Conservation (phyloP, 331 rosid genomes). For the Ulmus americana region DNA sequence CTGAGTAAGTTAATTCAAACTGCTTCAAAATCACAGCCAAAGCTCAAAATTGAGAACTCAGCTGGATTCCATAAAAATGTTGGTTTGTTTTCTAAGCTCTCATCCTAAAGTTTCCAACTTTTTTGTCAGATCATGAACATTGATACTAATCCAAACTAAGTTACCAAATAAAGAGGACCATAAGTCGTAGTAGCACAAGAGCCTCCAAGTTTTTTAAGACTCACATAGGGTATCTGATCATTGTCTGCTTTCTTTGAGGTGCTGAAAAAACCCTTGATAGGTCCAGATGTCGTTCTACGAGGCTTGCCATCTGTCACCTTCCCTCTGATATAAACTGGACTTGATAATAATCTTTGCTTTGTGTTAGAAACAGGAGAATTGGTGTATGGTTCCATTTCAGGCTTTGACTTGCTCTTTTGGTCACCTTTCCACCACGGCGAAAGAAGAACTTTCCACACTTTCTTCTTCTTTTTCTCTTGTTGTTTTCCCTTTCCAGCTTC, state of each 20-base stretch:
- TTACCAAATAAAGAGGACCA: constrained; percentile 72
- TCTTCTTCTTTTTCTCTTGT: constrained; percentile 36
- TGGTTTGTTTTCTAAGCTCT: background rate
- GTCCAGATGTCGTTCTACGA: constrained; percentile 48
- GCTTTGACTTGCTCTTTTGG: constrained; percentile 37
- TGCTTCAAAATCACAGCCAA: background rate
- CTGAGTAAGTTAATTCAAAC: background rate
- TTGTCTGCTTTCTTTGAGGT: constrained; percentile 36
- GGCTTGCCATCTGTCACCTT: constrained; percentile 24
- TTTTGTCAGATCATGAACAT: background rate
- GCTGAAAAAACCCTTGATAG: constrained; percentile 48
- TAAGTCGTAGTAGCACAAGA: constrained; percentile 29
- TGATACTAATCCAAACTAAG: constrained; percentile 18
- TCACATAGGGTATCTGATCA: constrained; percentile 42
- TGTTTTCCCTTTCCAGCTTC: constrained; percentile 27
- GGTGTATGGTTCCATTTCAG: constrained; percentile 17
- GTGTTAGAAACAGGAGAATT: constrained; percentile 27
- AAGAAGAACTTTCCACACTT: constrained; percentile 60
- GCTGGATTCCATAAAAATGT: background rate
- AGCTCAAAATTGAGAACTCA: background rate
- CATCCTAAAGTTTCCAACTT: background rate
- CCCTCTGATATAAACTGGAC: constrained; percentile 41
- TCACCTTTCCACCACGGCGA: constrained; percentile 69
- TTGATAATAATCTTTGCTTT: constrained; percentile 48
- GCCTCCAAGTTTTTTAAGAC: constrained; percentile 39